Evolutionary conservation across 2,329 filamentous ascomycete genomes (phyloP), one percentile per base, ranked within the genome.

Genomic region (Colletotrichum sp.): DNA sequence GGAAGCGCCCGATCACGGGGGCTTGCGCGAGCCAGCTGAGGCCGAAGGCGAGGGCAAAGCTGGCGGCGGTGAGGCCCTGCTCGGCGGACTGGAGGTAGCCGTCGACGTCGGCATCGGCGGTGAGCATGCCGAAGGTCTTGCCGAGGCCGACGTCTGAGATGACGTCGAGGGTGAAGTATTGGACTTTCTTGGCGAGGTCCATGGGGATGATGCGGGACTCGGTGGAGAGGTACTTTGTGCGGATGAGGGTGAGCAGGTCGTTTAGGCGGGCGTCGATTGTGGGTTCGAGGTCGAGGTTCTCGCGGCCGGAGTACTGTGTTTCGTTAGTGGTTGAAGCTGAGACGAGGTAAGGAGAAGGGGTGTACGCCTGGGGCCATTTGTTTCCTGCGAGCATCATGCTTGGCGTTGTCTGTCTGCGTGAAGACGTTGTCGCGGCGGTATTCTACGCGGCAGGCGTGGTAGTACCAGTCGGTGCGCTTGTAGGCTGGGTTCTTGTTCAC

Each of bases 121-220:
- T 79, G 5, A 91, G 81, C 79, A 90, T 86, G 30, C 89, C 88
- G 70, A 90, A 91, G 0, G 86, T 66, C 16, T 84, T 81, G n/a
- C 89, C 89, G 18, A 91, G 85, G 1, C 88, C 87, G 18, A 92
- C 81, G 28, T 85, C 83, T 58, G 86, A 88, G 74, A 92, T 89
- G 10, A 90, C 87, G 77, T 92, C 90, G 3, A 91, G 81, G 0
- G 89, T 88, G 72, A 91, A 88, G 80, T 84, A 90, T 21, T 89
- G 86, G 0, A 87, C 81, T 71, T 88, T 88, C 18, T 82, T 79
- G 10, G 86, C 87, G 9, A 91, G 79, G 73, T 91, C 88, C 79
- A 90, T 84, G 0, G 82, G 84, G 8, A 79, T 77, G 12, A 82
- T 77, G 1, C 75, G 73, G 8, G 65, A 21, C 1, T 82, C 77